A percentile compares a stretch with the other conserved stretches of the same genome.
Evolutionary conservation across 2,329 filamentous ascomycete species (phyloP).

Genomic region (Ophiosphaerella narmari): DNA sequence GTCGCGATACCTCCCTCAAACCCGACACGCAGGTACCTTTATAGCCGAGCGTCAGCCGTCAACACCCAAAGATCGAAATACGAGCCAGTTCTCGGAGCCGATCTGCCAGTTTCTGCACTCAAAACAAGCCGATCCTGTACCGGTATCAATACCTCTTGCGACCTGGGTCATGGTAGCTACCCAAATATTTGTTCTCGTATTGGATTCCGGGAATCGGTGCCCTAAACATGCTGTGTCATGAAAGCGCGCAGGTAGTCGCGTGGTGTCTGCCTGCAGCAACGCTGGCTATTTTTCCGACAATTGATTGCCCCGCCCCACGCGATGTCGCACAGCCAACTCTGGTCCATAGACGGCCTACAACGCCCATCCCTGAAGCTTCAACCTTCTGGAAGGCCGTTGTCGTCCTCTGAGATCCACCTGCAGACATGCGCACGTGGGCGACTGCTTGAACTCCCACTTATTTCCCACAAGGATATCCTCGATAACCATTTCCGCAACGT

Average conservation of each 20-base stretch:
- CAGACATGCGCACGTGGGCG: conserved; percentile 10
- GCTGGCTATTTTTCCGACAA: conserved; percentile 1
- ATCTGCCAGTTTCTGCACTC: conserved; percentile 11
- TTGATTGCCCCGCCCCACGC: conserved; percentile 20
- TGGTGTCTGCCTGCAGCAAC: conserved; percentile 1
- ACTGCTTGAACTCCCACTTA: background rate
- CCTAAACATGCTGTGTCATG: background rate
- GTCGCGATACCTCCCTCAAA: conserved; percentile 14
- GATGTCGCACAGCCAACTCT: conserved; percentile 11
- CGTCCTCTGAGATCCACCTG: conserved; percentile 19
- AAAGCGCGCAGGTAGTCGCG: conserved; percentile 1
- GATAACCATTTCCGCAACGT: background rate
- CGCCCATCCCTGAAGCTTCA: conserved; percentile 20
- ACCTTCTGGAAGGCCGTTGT: conserved; percentile 30
- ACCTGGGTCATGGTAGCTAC: no score
- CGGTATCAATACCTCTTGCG: background rate
- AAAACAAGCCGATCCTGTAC: conserved; percentile 14
- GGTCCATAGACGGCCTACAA: conserved; percentile 7
- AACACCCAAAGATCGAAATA: conserved; percentile 1
- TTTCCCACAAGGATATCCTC: conserved; percentile 12
- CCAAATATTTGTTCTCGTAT: background rate
- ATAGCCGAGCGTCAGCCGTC: conserved; percentile 10
- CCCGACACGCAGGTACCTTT: conserved; percentile 23
- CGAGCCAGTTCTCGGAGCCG: conserved; percentile 12
- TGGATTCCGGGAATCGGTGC: background rate